A percentile compares a stretch with the other conserved stretches of the same genome.
Evolutionary conservation across 768 basidiomycete genomes (phyloP).

Genomic region (Russula sp.): DNA sequence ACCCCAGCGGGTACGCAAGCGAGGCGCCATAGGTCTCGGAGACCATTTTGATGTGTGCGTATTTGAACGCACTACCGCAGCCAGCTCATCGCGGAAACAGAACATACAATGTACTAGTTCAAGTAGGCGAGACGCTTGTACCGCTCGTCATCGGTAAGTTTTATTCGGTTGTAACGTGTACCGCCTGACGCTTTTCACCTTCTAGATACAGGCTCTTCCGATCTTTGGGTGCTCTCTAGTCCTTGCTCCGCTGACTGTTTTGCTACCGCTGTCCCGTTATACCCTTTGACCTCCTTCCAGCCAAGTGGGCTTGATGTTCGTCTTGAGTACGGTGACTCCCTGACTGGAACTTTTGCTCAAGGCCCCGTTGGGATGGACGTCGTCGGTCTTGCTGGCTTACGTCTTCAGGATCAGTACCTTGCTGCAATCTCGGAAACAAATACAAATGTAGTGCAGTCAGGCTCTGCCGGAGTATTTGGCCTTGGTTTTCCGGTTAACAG

Average conservation of each 20-base stretch:
- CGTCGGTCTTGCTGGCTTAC: constrained; percentile 53
- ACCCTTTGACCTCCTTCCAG: constrained; percentile 50
- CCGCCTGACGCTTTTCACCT: not conserved
- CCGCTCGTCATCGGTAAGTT: constrained; percentile 60
- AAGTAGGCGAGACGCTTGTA: constrained; percentile 49
- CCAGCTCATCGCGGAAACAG: constrained; percentile 37
- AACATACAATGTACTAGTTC: constrained; percentile 60
- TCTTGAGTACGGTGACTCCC: constrained; percentile 69
- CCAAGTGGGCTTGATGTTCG: constrained; percentile 46
- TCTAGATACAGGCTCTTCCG: constrained; percentile 76
- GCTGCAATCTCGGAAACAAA: constrained; percentile 69
- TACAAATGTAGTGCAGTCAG: constrained; percentile 54
- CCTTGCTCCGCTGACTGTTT: constrained; percentile 48
- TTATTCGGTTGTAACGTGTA: not conserved
- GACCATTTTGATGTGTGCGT: constrained; percentile 62
- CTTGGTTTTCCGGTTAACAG: constrained; percentile 74
- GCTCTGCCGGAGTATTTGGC: constrained; percentile 66
- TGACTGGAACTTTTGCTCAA: constrained; percentile 62
- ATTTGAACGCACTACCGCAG: too few species aligned
- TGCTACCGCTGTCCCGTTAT: constrained; percentile 43
- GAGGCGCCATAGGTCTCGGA: constrained; percentile 50
- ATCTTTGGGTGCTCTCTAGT: constrained; percentile 69
- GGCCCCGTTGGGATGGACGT: constrained; percentile 62
- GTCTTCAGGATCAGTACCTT: constrained; percentile 53
- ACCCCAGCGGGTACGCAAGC: constrained; percentile 1